phyloP scores from a whole-genome alignment of 768 basidiomycete species.

The Arthromyces matolae region DNA sequence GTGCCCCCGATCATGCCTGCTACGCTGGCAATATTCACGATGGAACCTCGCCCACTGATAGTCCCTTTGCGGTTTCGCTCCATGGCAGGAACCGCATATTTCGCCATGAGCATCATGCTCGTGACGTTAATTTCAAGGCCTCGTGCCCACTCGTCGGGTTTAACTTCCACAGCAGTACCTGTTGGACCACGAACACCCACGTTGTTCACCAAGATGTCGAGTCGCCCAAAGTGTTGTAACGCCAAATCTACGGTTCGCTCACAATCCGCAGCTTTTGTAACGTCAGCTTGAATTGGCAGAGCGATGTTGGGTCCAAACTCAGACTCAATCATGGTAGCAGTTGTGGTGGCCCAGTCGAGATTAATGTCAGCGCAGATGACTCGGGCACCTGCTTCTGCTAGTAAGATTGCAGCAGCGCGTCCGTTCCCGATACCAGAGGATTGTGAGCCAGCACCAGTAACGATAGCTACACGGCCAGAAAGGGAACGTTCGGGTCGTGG shows the following conservation, averaged over 20 bases:
- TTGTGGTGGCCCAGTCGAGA: slow-evolving; percentile 32
- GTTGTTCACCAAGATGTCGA: slow-evolving; percentile 42
- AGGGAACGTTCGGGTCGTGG: slow-evolving; percentile 32
- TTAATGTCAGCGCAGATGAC: slow-evolving; percentile 37
- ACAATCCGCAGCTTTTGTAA: slow-evolving; percentile 32
- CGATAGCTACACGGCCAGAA: slow-evolving; percentile 34
- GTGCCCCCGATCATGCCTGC: slow-evolving; percentile 36
- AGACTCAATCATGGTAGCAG: slow-evolving; percentile 34
- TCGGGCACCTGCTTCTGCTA: slow-evolving; percentile 37
- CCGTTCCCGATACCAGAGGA: slow-evolving; percentile 40
- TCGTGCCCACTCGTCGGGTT: slow-evolving; percentile 30
- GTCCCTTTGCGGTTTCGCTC: slow-evolving; percentile 28
- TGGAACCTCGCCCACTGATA: slow-evolving; percentile 33
- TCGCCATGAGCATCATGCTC: slow-evolving; percentile 42
- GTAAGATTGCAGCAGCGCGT: slow-evolving; percentile 37
- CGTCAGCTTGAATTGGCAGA: slow-evolving; percentile 32
- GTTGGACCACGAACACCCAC: slow-evolving; percentile 37
- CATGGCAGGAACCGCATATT: slow-evolving; percentile 42
- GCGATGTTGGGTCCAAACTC: slow-evolving; percentile 34
- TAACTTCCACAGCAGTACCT: slow-evolving; percentile 38
- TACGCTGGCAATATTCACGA: slow-evolving; percentile 40
- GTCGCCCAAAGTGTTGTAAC: slow-evolving; percentile 31
- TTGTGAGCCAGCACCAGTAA: slow-evolving; percentile 40
- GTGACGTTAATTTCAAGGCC: slow-evolving; percentile 38
- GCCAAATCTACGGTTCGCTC: slow-evolving; percentile 32